Evolutionary conservation across 306 rosid genomes (phyloP).

Genomic region (Vigna mungo): DNA sequence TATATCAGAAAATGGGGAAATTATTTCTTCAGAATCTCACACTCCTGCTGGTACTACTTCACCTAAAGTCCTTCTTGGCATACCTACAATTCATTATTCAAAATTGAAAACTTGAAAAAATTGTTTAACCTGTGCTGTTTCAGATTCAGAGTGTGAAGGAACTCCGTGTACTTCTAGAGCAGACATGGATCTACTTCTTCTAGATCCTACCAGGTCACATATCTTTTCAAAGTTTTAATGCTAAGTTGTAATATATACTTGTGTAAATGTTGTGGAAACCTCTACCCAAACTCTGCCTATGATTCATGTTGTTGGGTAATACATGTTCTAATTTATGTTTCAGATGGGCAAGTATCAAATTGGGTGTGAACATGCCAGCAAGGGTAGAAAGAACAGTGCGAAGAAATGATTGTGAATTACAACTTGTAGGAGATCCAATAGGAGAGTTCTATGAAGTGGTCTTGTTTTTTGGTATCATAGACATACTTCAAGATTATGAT

Average conservation of each 20-base stretch:
- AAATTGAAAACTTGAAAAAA: neutral
- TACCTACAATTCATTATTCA: neutral
- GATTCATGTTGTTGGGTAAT: conserved; percentile 44
- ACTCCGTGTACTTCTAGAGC: conserved; percentile 67
- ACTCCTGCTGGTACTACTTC: conserved; percentile 58
- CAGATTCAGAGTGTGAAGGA: conserved; percentile 60
- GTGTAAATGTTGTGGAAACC: too few relatives aligned
- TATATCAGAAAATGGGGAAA: conserved; percentile 65
- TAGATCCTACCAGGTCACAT: conserved; percentile 85
- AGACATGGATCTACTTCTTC: conserved; percentile 84
- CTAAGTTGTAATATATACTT: neutral
- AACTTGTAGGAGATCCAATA: conserved; percentile 77
- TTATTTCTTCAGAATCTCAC: conserved; percentile 64
- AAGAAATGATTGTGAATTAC: conserved; percentile 64
- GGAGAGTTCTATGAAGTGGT: conserved; percentile 85
- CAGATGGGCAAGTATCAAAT: conserved; percentile 79
- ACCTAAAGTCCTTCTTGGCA: neutral
- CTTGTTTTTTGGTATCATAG: conserved; percentile 79
- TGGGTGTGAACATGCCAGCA: conserved; percentile 90
- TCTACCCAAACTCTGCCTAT: too few relatives aligned
- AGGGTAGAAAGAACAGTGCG: conserved; percentile 77
- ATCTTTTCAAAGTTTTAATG: neutral
- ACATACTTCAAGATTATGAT: conserved; percentile 91
- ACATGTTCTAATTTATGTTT: conserved; percentile 28
- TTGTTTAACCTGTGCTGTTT: conserved; percentile 22